Conservation (phyloP, 2,329 filamentous ascomycete species). For the Cladosporium sp. region DNA sequence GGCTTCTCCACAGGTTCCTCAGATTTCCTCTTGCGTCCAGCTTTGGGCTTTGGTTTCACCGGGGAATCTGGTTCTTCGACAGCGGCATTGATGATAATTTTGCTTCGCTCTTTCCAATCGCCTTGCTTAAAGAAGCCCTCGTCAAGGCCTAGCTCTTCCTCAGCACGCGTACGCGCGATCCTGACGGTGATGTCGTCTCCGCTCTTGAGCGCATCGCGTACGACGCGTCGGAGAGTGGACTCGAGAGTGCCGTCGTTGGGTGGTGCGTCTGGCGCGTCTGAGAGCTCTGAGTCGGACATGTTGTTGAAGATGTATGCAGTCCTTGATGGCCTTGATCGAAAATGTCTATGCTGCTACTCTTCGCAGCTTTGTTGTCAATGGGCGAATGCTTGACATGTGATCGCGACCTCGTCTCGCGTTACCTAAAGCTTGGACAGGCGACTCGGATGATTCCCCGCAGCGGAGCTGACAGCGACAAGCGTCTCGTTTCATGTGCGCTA, state of each 20-base stretch:
- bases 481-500: background rate
- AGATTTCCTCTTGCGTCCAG: constrained; percentile 35
- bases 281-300: constrained; percentile 31
- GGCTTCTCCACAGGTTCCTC: constrained; percentile 29
- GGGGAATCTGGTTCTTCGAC: constrained; percentile 38
- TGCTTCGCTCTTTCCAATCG: constrained; percentile 57
- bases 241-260: constrained; percentile 39
- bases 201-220: constrained; percentile 42
- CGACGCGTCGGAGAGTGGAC: constrained; percentile 42
- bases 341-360: background rate
- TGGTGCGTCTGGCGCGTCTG: constrained; percentile 11
- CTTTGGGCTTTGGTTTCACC: constrained; percentile 28
- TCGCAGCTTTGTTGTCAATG: background rate
- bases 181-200: constrained; percentile 58
- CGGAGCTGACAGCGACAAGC: background rate
- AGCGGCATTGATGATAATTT: constrained; percentile 54
- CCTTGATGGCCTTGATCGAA: background rate
- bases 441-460: background rate
- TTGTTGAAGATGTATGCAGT: background rate
- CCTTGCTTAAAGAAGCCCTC: constrained; percentile 58
- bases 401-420: background rate
- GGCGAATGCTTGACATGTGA: background rate
- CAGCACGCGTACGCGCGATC: constrained; percentile 54
- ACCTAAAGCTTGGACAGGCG: background rate
- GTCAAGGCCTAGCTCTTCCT: constrained; percentile 53